Base-by-base conservation (phyloP, 2,329 filamentous ascomycete species). In the Pestalotiopsis sp. region DNA sequence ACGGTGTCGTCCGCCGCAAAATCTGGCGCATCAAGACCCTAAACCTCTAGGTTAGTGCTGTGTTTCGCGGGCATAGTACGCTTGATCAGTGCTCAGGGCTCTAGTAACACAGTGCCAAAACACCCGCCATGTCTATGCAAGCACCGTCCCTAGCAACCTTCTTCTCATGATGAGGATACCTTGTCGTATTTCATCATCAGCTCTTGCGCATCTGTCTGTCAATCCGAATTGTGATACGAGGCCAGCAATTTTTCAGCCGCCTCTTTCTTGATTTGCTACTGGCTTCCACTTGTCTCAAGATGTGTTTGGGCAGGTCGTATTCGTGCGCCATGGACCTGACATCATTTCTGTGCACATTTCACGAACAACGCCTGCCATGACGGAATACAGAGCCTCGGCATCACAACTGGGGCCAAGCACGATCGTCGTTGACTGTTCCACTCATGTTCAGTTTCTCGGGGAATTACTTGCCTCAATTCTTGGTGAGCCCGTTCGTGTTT, bases 231-330 rank as follows among this genome's bases (percentile, higher is more conserved):
- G 45, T 52, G 45, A 52, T 52, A 52, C 45, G 45, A 52, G 45
- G 17, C 45, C 45, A 52, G 45, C 57, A 23, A 17, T 59, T 59
- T 52, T 59, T 59, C 57, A 59, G 57, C 27, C 27, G 57, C 23
- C 25, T 27, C 36, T 62, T 62, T 7, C 27, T 13, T 62, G 45
- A 52, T 52, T 52, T 52, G 45, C 17, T 52, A 52, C 45, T 52
- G 45, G 45, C 45, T 62, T 62, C 31, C 59, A 36, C 14, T 12
- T 62, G 59, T 62, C 36, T 62, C 27, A 62, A 62, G 45, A 52
- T n/a, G 45, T 52, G 45, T 52, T 52, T 52, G 45, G 45, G 59
- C 59, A 62, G 31, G 59, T 62, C 59, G 27, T 39, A 62, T 39
- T 39, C 31, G 36, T 36, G 59, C 23, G 27, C 23, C 57, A 62